Base-by-base conservation (phyloP, 768 basidiomycete species). In the Chalciporus piperatus region DNA sequence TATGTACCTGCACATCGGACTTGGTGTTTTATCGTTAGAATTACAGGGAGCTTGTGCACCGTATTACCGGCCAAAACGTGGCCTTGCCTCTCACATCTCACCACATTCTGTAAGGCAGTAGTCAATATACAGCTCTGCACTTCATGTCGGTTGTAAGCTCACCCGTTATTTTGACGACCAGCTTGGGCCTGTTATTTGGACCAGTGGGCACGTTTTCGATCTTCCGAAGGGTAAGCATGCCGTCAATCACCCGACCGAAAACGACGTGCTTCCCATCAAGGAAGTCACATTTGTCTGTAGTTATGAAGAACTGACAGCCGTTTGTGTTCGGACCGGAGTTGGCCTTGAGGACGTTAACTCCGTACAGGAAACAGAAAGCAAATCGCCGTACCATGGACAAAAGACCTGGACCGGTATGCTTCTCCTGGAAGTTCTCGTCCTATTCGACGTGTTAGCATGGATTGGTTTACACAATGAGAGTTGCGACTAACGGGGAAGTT, bases 231-330 rank as follows among this genome's bases (percentile, higher is more conserved):
- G 93, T 96, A 52, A 99, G 81, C 88, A 98, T 91, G 22, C 92
- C 92, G 51, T 97, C 92, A 55, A 91, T 81, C 32, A 96, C 89
- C 58, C 80, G 85, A 6, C 93, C 93, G 61, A 97, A 97, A 2
- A 95, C 92, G 59, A 94, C 88, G 65, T 96, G 93, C 68, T 95
- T 92, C 58, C 84, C 91, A 65, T 99, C 95, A 40, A 99, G 81
- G 71, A 98, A 98, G 55, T 95, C 92, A 57, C 95, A 96, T 59
- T 90, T 88, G 9, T 84, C 91, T 2, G 92, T 94, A 0, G 97
- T 99, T 65, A 99, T 86, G 77, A 99, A 99, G 76, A 98, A 99
- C 83, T 92, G 93, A 68, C 92, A 95, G 3, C 95, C 96, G 57
- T 98, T 98, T 13, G 93, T 95, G 63, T 92, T 87, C 3, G 89